These are phyloP conservation scores for Boletus eberwhitei DNA, from an alignment of 768 basidiomycete species.

Conservation along the genomic window DNA sequence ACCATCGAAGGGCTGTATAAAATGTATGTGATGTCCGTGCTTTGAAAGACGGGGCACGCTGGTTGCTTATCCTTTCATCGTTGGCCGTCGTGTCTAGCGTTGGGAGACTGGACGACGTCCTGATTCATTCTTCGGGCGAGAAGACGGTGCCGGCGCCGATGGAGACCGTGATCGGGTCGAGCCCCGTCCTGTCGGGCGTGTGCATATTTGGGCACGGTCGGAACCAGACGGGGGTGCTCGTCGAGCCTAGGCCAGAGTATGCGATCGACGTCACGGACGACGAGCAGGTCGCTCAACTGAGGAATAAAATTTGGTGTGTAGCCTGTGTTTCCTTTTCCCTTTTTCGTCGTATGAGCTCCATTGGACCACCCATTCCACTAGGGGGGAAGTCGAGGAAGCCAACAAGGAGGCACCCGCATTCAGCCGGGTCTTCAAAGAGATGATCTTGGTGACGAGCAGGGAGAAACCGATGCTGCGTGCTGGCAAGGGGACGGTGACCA, in stretches of 20 bases:
- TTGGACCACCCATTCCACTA: constrained; percentile 5
- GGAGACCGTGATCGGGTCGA: constrained; percentile 28
- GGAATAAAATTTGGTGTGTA: constrained; percentile 39
- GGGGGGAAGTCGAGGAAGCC: constrained; percentile 40
- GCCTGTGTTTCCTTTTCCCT: neutral
- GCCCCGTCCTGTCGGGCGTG: constrained; percentile 27
- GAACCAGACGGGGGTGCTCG: constrained; percentile 28
- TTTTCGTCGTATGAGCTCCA: neutral
- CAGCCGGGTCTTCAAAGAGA: constrained; percentile 48
- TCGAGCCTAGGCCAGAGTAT: constrained; percentile 32
- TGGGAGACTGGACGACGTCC: constrained; percentile 37
- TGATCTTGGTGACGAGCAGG: constrained; percentile 44
- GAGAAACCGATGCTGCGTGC: constrained; percentile 44
- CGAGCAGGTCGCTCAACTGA: constrained; percentile 27
- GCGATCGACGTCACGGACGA: constrained; percentile 32
- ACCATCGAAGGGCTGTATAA: constrained; percentile 41
- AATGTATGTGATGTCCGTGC: constrained; percentile 27
- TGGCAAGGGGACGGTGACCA: constrained; percentile 45
- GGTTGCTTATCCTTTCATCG: too few species aligned
- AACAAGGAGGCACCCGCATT: constrained; percentile 39
- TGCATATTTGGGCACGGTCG: constrained; percentile 41
- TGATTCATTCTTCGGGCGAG: constrained; percentile 32
- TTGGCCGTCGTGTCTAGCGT: constrained; percentile 24
- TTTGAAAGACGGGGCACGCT: neutral
- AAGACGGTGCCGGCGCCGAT: constrained; percentile 35